A percentile compares a stretch with the other conserved stretches of the same genome.
These are phyloP conservation scores for Colletotrichum lupini DNA, from an alignment of 2,329 filamentous ascomycete species.

Conservation along the genomic window DNA sequence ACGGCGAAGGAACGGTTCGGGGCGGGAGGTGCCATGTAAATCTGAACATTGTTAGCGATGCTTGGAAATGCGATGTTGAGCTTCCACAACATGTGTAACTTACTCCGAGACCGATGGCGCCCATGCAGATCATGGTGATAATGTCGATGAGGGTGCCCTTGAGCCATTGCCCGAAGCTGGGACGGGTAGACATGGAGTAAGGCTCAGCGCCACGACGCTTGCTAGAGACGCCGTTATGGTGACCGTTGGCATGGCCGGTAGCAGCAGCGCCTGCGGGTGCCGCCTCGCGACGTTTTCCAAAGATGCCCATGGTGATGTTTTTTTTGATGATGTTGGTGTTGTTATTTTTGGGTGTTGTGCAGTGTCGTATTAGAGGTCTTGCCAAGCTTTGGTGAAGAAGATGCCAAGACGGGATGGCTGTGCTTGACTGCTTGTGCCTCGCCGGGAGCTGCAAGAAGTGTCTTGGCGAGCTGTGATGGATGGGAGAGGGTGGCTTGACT, in stretches of 20 bases:
- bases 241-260: constrained; percentile 4
- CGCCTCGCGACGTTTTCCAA: constrained; percentile 19
- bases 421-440: constrained; percentile 31
- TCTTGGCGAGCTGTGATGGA: constrained; percentile 29
- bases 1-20: constrained; percentile 78
- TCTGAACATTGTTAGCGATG: constrained; percentile 46
- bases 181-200: constrained; percentile 60
- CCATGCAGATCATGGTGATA: constrained; percentile 73
- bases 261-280: neutral
- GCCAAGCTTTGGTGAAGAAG: constrained; percentile 12
- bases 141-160: constrained; percentile 76
- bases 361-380: neutral
- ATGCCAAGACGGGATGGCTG: constrained; percentile 33
- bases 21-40: constrained; percentile 73
- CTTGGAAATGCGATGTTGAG: neutral
- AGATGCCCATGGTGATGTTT: constrained; percentile 24
- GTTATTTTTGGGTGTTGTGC: neutral
- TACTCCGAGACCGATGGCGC: constrained; percentile 75
- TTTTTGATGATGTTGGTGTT: neutral
- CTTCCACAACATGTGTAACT: no score
- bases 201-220: constrained; percentile 29
- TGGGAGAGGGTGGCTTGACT: constrained; percentile 12
- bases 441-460: constrained; percentile 10
- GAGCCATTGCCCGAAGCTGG: constrained; percentile 76
- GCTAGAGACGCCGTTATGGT: neutral